Percentiles rank a stretch among this genome's conserved stretches.
phyloP scores from a whole-genome alignment of 768 basidiomycete genomes.

The Cubamyces lactineus region DNA sequence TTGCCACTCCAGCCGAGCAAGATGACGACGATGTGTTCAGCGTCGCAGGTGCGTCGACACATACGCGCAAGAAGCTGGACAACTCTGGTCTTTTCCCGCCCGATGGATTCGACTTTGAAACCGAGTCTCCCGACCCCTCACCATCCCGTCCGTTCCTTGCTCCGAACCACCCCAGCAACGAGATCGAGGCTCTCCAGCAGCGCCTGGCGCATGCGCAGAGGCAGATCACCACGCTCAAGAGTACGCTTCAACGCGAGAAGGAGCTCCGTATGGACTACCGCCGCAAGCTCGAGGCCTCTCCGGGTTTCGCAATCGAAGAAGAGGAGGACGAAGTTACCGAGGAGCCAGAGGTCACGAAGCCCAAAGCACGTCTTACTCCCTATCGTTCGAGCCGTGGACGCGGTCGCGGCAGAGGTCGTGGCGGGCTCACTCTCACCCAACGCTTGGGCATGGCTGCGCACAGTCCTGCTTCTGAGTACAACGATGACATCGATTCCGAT shows the following conservation, averaged over 20 bases:
- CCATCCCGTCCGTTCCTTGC: slow-evolving; percentile 65
- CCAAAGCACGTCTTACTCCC: slow-evolving; percentile 52
- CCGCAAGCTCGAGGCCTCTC: slow-evolving; percentile 52
- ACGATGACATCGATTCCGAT: slow-evolving; percentile 39
- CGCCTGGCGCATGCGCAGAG: slow-evolving; percentile 85
- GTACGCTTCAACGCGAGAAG: slow-evolving; percentile 81
- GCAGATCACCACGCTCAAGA: slow-evolving; percentile 81
- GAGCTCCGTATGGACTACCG: slow-evolving; percentile 72
- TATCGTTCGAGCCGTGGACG: slow-evolving; percentile 57
- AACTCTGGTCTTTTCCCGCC: slow-evolving; percentile 50
- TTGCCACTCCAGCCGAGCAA: slow-evolving; percentile 58
- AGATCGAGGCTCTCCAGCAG: slow-evolving; percentile 81
- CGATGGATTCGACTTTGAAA: slow-evolving; percentile 48
- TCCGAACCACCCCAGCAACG: slow-evolving; percentile 75
- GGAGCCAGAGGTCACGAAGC: slow-evolving; percentile 30
- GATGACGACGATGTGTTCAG: slow-evolving; percentile 71
- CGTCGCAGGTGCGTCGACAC: slow-evolving; percentile 60
- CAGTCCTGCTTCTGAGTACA: slow-evolving; percentile 54
- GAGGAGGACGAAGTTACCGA: slow-evolving; percentile 51
- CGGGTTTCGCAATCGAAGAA: slow-evolving; percentile 45
- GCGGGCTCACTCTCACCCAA: slow-evolving; percentile 67
- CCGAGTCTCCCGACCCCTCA: slow-evolving; percentile 65
- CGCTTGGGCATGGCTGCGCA: slow-evolving; percentile 61
- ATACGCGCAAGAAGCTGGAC: slow-evolving; percentile 59
- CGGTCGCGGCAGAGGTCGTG: slow-evolving; percentile 52